These are phyloP conservation scores for Irpex sp. DNA, from an alignment of 1,284 basidiomycete genomes.

Conservation along the genomic window DNA sequence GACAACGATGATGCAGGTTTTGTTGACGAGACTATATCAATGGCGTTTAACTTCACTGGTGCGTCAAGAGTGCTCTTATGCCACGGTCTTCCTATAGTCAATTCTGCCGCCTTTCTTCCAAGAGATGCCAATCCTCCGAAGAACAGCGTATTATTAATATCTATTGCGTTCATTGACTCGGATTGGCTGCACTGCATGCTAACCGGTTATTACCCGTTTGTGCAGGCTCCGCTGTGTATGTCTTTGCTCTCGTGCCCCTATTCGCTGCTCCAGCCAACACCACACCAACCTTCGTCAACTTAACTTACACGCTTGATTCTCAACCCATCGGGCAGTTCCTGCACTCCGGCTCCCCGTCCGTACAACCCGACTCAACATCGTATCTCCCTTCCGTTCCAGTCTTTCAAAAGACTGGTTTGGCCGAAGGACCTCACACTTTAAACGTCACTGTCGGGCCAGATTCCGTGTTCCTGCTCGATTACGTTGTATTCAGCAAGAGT, in stretches of 20 bases:
- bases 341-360: slow-evolving; percentile 27
- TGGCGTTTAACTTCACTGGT: slow-evolving; percentile 49
- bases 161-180: not conserved
- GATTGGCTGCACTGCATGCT: not conserved
- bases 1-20: slow-evolving; percentile 37
- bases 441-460: slow-evolving; percentile 39
- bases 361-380: slow-evolving; percentile 13
- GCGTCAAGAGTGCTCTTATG: slow-evolving; percentile 14
- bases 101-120: not conserved
- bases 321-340: slow-evolving; percentile 26
- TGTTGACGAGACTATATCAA: slow-evolving; percentile 35
- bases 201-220: slow-evolving; percentile 11
- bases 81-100: not conserved
- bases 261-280: slow-evolving; percentile 26
- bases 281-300: slow-evolving; percentile 31
- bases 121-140: slow-evolving; percentile 3
- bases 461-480: slow-evolving; percentile 48
- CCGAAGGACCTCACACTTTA: slow-evolving; percentile 39
- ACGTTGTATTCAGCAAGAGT: slow-evolving; percentile 39
- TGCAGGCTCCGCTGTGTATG: slow-evolving; percentile 30
- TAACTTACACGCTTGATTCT: slow-evolving; percentile 30
- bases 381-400: slow-evolving; percentile 27
- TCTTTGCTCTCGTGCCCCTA: slow-evolving; percentile 29
- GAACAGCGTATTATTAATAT: not conserved
- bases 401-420: slow-evolving; percentile 34